phyloP scores from a whole-genome alignment of 1,284 basidiomycete species.

The Heterobasidion annosum region DNA sequence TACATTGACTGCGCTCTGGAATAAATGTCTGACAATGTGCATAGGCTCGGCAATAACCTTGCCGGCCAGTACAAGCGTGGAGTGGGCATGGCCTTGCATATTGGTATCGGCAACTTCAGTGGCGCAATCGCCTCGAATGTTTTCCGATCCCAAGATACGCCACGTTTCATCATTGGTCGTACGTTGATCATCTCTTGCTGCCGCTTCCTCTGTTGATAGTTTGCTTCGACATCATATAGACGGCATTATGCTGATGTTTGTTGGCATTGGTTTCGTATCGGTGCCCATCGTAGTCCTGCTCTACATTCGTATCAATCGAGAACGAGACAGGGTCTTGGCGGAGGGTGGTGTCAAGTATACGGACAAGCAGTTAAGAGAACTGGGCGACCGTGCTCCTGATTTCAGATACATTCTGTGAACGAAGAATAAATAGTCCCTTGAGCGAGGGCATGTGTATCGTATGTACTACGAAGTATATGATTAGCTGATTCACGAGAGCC shows the following conservation, averaged over 20 bases:
- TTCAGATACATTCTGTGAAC: constrained; percentile 42
- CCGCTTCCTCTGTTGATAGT: neutral
- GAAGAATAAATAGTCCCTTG: no score
- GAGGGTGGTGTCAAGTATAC: constrained; percentile 26
- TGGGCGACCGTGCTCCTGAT: constrained; percentile 59
- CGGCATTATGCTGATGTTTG: constrained; percentile 58
- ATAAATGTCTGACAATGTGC: neutral
- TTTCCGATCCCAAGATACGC: constrained; percentile 48
- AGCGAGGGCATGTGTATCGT: no score
- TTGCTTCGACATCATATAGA: constrained; percentile 26
- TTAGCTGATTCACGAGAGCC: no score
- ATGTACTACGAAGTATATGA: no score
- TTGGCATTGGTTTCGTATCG: constrained; percentile 50
- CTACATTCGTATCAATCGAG: constrained; percentile 47
- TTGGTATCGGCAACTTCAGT: constrained; percentile 50
- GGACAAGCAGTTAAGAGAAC: constrained; percentile 30
- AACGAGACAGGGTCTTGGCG: constrained; percentile 20
- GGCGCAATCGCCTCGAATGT: constrained; percentile 52
- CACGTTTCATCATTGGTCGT: constrained; percentile 56
- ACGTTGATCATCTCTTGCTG: constrained; percentile 13
- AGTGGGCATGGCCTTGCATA: constrained; percentile 54
- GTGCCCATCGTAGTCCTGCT: constrained; percentile 37
- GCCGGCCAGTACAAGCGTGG: constrained; percentile 60
- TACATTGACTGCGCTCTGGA: neutral
- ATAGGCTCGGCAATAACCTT: constrained; percentile 51